A percentile compares a stretch with the other conserved stretches of the same genome.
Conservation (phyloP, 2,329 filamentous ascomycete species). For the Trichophyton benhamiae region DNA sequence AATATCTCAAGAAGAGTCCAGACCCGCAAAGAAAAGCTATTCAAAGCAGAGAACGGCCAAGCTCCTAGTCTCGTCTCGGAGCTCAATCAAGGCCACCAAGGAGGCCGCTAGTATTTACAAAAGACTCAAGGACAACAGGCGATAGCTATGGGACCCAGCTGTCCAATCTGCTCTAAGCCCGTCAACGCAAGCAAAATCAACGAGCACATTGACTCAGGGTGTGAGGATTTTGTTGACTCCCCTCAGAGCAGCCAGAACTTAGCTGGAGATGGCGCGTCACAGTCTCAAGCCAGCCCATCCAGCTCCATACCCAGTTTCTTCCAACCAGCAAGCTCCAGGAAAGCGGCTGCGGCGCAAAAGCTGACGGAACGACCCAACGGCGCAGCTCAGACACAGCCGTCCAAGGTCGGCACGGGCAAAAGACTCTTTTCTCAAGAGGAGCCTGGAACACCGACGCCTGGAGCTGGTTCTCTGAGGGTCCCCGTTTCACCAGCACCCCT, state of each 20-base stretch:
- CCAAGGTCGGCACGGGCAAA: not conserved
- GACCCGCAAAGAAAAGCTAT: too few relatives aligned
- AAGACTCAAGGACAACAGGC: not conserved
- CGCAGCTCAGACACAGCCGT: not conserved
- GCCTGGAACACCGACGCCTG: not conserved
- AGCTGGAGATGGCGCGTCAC: conserved; percentile 18
- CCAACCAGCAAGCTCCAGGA: conserved; percentile 8
- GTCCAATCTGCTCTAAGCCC: conserved; percentile 62
- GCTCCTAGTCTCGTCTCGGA: too few relatives aligned
- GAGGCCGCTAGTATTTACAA: too few relatives aligned
- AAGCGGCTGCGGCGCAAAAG: conserved; percentile 1
- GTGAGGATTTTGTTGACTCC: conserved; percentile 51
- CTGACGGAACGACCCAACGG: not conserved
- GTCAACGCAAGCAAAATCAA: conserved; percentile 72
- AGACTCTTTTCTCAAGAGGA: not conserved
- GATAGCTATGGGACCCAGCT: conserved; percentile 44
- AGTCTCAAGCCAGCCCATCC: conserved; percentile 36
- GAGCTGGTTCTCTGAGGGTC: not conserved
- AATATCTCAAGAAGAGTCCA: too few relatives aligned
- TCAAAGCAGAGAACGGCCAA: too few relatives aligned
- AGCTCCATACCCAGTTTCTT: conserved; percentile 21
- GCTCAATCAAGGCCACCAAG: too few relatives aligned
- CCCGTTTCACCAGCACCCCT: not conserved
- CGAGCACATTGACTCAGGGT: conserved; percentile 76
- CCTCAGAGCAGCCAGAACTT: conserved; percentile 22